These are phyloP conservation scores for Saccharomyces hybrid DNA, from an alignment of 1,139 yeast species.

Conservation along the genomic window DNA sequence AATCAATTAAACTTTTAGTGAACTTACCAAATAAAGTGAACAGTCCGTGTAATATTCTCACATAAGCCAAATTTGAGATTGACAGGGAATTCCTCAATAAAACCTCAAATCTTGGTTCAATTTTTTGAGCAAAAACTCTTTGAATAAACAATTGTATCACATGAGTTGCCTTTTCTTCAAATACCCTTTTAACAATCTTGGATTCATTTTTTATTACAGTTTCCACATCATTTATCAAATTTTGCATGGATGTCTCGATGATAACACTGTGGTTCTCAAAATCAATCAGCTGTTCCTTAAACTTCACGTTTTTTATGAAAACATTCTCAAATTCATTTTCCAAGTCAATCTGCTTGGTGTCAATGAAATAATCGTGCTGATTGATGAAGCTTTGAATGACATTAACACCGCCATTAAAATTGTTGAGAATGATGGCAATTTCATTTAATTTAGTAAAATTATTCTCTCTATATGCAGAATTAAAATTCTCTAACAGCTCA, in stretches of 20 bases:
- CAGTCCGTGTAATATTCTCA: constrained; percentile 64
- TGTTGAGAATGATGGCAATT: constrained; percentile 68
- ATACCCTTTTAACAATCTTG: constrained; percentile 64
- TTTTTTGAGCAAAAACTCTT: constrained; percentile 68
- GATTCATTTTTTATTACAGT: constrained; percentile 59
- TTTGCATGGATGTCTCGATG: constrained; percentile 36
- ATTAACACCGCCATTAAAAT: constrained; percentile 78
- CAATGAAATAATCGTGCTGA: constrained; percentile 65
- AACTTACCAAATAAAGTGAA: constrained; percentile 56
- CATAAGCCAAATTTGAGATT: constrained; percentile 63
- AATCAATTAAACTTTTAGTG: constrained; percentile 59
- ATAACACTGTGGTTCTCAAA: constrained; percentile 37
- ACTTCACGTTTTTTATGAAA: background rate
- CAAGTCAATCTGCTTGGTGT: constrained; percentile 35
- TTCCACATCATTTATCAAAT: constrained; percentile 37
- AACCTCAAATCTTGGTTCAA: constrained; percentile 60
- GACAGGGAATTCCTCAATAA: constrained; percentile 59
- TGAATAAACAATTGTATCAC: constrained; percentile 68
- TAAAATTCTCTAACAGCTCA: constrained; percentile 51
- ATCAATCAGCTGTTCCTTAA: constrained; percentile 42
- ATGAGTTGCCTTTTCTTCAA: constrained; percentile 54
- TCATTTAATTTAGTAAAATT: constrained; percentile 70
- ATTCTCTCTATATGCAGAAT: constrained; percentile 41
- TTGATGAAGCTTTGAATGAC: constrained; percentile 79
- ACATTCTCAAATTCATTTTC: constrained; percentile 27